phyloP scores from a whole-genome alignment of 768 basidiomycete species.

The Royoungia palumana region DNA sequence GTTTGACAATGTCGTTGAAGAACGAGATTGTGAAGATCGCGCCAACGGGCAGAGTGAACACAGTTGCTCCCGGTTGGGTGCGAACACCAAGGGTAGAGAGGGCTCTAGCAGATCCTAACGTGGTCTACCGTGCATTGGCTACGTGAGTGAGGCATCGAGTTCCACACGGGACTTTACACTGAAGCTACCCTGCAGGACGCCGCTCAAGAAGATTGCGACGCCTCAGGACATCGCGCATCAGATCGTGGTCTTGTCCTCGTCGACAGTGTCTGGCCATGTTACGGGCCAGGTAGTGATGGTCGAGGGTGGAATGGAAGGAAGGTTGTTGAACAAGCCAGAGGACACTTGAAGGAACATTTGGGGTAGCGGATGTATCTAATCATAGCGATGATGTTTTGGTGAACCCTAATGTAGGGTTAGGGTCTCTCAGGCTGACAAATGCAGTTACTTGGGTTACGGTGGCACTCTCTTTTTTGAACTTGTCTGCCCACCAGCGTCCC shows the following conservation, averaged over 20 bases:
- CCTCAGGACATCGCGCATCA: constrained; percentile 65
- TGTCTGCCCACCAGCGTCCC: no score
- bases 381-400: no score
- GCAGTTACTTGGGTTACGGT: background rate
- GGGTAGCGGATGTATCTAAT: no score
- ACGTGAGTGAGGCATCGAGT: constrained; percentile 44
- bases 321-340: constrained; percentile 41
- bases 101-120: constrained; percentile 50
- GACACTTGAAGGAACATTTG: constrained; percentile 22
- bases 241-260: constrained; percentile 58
- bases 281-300: constrained; percentile 70
- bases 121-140: constrained; percentile 58
- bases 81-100: constrained; percentile 61
- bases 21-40: constrained; percentile 81
- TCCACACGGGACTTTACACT: background rate
- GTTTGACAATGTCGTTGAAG: constrained; percentile 62
- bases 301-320: constrained; percentile 80
- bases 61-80: constrained; percentile 67
- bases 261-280: constrained; percentile 63
- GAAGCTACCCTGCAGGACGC: constrained; percentile 43
- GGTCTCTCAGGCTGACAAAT: constrained; percentile 26
- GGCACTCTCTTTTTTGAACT: background rate
- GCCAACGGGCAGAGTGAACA: constrained; percentile 66
- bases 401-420: constrained; percentile 21
- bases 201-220: constrained; percentile 64